Percentiles rank a stretch among this genome's conserved stretches.
These are phyloP conservation scores for Fagopyrum esculentum DNA, from an alignment of 148 eudicot species.

Conservation along the genomic window DNA sequence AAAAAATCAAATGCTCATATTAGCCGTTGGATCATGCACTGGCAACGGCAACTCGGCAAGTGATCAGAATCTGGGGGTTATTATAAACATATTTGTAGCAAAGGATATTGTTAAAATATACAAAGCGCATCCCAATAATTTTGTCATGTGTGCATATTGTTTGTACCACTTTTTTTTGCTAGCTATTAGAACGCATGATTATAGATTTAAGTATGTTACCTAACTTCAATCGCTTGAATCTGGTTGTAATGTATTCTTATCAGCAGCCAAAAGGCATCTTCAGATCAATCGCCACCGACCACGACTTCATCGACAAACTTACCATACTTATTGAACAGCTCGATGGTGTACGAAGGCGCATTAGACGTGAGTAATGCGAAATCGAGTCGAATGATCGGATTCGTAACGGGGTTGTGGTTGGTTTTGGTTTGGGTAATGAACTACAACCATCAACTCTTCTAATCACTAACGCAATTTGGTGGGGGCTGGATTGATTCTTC, in stretches of 20 bases:
- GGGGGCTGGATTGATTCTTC: not conserved
- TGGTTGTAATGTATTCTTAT: not conserved
- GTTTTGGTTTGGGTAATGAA: not conserved
- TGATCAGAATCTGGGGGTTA: not conserved
- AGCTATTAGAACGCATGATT: too few relatives aligned
- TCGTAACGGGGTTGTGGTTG: constrained; percentile 14
- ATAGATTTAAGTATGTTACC: too few relatives aligned
- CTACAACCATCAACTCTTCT: not conserved
- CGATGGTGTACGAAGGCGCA: constrained; percentile 70
- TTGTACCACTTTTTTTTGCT: too few relatives aligned
- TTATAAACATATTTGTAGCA: too few relatives aligned
- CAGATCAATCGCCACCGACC: constrained; percentile 20
- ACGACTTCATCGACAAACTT: not conserved
- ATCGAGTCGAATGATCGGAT: constrained; percentile 20
- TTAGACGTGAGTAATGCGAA: constrained; percentile 25
- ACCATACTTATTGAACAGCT: constrained; percentile 18
- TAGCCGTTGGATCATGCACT: not conserved
- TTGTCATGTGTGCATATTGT: too few relatives aligned
- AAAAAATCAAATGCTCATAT: not conserved
- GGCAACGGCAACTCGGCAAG: not conserved
- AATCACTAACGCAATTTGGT: not conserved
- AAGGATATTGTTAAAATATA: too few relatives aligned
- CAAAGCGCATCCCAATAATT: too few relatives aligned
- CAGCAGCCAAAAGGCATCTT: constrained; percentile 44
- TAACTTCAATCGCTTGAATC: too few relatives aligned